phyloP scores from a whole-genome alignment of 73 alveolate species.

The Uronychia setigera region DNA sequence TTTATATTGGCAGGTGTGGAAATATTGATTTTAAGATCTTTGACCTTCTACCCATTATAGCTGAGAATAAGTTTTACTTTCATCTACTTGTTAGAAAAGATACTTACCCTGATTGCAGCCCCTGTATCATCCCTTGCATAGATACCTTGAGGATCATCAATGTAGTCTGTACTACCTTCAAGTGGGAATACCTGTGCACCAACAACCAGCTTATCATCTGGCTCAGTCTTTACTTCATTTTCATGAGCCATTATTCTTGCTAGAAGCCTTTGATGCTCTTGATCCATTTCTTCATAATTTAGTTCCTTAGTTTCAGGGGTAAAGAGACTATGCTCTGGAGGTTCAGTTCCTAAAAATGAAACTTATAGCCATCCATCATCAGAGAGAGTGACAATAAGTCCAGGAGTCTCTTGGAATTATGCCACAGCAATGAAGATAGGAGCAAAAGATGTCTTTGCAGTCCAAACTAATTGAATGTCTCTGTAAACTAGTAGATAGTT shows the following conservation, averaged over 20 bases:
- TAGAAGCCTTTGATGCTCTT: conserved; percentile 57
- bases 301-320: conserved; percentile 28
- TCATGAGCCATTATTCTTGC: conserved; percentile 58
- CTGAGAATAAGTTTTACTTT: conserved; percentile 43
- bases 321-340: conserved; percentile 61
- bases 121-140: conserved; percentile 44
- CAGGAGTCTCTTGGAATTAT: conserved; percentile 35
- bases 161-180: conserved; percentile 48
- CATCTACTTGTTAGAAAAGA: not conserved
- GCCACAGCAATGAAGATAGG: conserved; percentile 54
- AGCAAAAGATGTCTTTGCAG: conserved; percentile 52
- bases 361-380: conserved; percentile 76
- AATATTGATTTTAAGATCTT: conserved; percentile 34
- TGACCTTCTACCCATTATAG: conserved; percentile 38
- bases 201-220: conserved; percentile 37
- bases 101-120: conserved; percentile 15
- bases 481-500: conserved; percentile 58
- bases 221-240: conserved; percentile 55
- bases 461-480: conserved; percentile 72
- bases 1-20: conserved; percentile 23
- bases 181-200: conserved; percentile 36
- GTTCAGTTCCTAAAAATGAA: conserved; percentile 78
- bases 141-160: conserved; percentile 51
- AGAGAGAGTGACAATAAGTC: conserved; percentile 71
- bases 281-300: conserved; percentile 62